Conservation (phyloP, 164 flowering plant genomes). For the Hamamelis virginiana region DNA sequence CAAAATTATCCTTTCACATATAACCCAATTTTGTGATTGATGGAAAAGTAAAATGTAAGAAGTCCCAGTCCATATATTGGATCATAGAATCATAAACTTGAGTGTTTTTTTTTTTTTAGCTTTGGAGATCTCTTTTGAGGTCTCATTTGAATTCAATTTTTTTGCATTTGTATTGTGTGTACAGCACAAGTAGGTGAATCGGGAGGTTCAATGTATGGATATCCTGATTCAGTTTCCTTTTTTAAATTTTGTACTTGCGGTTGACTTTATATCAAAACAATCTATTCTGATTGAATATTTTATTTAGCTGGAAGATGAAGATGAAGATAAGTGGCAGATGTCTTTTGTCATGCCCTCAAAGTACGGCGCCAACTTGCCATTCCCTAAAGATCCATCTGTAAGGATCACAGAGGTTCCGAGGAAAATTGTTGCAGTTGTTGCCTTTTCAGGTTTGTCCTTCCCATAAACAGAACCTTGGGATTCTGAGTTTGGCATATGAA, state of each 20-base stretch:
- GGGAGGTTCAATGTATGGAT: neutral
- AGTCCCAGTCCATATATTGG: neutral
- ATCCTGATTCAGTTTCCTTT: neutral
- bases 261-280: neutral
- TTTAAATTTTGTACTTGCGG: neutral
- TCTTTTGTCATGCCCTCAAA: slow-evolving; percentile 98
- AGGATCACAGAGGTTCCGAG: slow-evolving; percentile 67
- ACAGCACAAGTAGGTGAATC: neutral
- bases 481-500: neutral
- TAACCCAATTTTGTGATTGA: neutral
- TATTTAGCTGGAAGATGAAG: slow-evolving; percentile 43
- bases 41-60: neutral
- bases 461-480: neutral
- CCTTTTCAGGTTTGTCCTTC: slow-evolving; percentile 74
- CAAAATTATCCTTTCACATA: no score
- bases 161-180: neutral
- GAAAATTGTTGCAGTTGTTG: slow-evolving; percentile 68
- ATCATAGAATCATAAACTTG: neutral
- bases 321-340: slow-evolving; percentile 77
- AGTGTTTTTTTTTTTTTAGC: no score
- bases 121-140: neutral
- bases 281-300: slow-evolving; percentile 1
- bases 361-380: slow-evolving; percentile 72
- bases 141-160: neutral
- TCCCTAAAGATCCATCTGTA: slow-evolving; percentile 74